Base-by-base conservation (phyloP, 2,329 filamentous ascomycete species). In the Aspergillus phoenicis region DNA sequence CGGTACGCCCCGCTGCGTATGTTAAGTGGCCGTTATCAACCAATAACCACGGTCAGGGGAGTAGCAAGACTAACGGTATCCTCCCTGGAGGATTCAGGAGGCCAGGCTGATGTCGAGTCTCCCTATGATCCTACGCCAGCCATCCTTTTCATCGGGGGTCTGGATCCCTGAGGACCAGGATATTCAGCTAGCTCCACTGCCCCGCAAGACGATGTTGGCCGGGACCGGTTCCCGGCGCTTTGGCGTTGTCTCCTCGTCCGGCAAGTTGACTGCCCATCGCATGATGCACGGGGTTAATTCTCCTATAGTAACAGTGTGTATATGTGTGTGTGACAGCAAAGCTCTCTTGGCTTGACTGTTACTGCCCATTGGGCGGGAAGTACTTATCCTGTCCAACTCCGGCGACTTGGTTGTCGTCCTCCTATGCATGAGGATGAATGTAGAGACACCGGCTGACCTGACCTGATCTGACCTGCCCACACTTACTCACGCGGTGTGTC, bases 261-360 rank as follows among this genome's bases (percentile, higher is more conserved):
- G 45, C 39, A n/a, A 49, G 45, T 36, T 28, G 45, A 45, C 13
- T 22, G 41, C 24, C 8, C 45, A 28, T 49, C 45, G 45, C 45
- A 49, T 49, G 45, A 49, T 49, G 45, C 45, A 49, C 45, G 24
- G 45, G 24, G 45, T 47, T 17, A 48, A 49, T 49, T 49, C 45
- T 49, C 45, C 24, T 49, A 28, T 15, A n/a, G 24, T 28, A 28
- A 22, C 20, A n/a, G 8, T 2, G 10, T 39, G 8, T 39, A 4
- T 45, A 17, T 24, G 17, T 5, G 5, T 24, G 13, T 30, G 15
- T 49, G 22, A 45, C 41, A 13, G 33, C 33, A 22, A 45, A 11
- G 11, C 20, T 24, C n/a, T 22, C 41, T 22, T 43, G 39, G 39
- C n/a, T 43, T 10, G 11, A 36, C 5, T 13, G 8, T 8, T 5